Percentiles rank a stretch among this genome's conserved stretches.
phyloP scores from a whole-genome alignment of 805 yeast genomes.

The Candida incommunis region DNA sequence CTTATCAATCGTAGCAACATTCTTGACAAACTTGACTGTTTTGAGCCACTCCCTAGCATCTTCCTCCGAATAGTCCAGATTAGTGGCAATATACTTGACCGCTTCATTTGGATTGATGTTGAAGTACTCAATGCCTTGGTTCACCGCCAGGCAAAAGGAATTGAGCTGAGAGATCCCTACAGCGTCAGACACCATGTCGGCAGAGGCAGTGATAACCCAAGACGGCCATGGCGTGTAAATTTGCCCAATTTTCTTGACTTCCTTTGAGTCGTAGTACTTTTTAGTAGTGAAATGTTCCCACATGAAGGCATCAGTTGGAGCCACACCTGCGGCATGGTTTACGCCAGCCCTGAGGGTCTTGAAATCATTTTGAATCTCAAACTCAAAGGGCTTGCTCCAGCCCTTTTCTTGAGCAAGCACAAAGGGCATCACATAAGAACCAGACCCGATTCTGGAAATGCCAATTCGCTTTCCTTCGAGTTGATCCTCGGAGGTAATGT shows the following conservation, averaged over 20 bases:
- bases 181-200: constrained; percentile 23
- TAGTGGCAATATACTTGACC: constrained; percentile 42
- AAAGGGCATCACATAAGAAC: constrained; percentile 82
- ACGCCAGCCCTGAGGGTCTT: constrained; percentile 70
- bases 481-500: constrained; percentile 35
- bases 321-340: constrained; percentile 34
- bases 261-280: constrained; percentile 64
- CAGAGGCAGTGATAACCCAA: constrained; percentile 61
- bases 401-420: constrained; percentile 54
- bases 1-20: constrained; percentile 35
- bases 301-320: constrained; percentile 71
- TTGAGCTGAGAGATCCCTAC: constrained; percentile 17
- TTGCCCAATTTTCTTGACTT: constrained; percentile 71
- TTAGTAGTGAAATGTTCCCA: constrained; percentile 92
- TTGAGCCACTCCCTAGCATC: constrained; percentile 76
- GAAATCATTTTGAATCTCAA: constrained; percentile 51
- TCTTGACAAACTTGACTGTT: constrained; percentile 51
- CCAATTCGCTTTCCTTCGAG: constrained; percentile 56
- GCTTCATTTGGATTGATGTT: constrained; percentile 47
- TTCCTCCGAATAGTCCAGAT: constrained; percentile 60
- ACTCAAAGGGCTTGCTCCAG: constrained; percentile 31
- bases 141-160: constrained; percentile 38
- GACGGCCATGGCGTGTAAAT: constrained; percentile 96
- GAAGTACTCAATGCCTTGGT: constrained; percentile 59
- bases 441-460: constrained; percentile 78